These are phyloP conservation scores for Boletus insuetus DNA, from an alignment of 768 basidiomycete genomes.

Conservation along the genomic window DNA sequence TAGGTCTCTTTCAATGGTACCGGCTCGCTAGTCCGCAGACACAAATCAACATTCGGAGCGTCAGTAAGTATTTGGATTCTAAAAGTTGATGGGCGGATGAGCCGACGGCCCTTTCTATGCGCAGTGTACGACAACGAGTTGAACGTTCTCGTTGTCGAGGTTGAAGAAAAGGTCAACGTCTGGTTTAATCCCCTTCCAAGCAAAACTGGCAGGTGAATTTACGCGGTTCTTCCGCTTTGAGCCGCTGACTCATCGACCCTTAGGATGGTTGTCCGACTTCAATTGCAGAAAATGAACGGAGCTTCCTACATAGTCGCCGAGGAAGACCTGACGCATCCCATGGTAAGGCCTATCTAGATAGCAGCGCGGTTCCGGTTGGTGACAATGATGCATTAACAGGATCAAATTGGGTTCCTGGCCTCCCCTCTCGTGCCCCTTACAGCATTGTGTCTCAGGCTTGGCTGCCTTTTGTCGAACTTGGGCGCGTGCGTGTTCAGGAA, in stretches of 20 bases:
- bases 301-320: constrained; percentile 49
- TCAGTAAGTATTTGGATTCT: constrained; percentile 38
- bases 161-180: constrained; percentile 36
- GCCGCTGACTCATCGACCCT: background rate
- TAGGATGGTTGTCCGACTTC: constrained; percentile 50
- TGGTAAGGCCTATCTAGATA: constrained; percentile 29
- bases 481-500: constrained; percentile 20
- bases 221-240: background rate
- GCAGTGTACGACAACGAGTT: constrained; percentile 48
- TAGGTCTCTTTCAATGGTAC: constrained; percentile 64
- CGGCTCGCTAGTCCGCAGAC: constrained; percentile 57
- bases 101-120: background rate
- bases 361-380: background rate
- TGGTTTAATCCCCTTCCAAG: constrained; percentile 50
- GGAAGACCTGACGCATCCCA: constrained; percentile 60
- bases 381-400: constrained; percentile 12
- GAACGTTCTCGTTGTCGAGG: constrained; percentile 47
- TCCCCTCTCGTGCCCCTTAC: constrained; percentile 20
- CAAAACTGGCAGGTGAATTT: constrained; percentile 46
- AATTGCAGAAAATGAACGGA: constrained; percentile 42
- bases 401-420: constrained; percentile 20
- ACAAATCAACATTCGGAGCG: constrained; percentile 38
- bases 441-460: constrained; percentile 13
- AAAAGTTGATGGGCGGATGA: background rate
- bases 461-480: constrained; percentile 23